These are phyloP conservation scores for Prunus kanzakura DNA, from an alignment of 306 rosid species.

Conservation along the genomic window DNA sequence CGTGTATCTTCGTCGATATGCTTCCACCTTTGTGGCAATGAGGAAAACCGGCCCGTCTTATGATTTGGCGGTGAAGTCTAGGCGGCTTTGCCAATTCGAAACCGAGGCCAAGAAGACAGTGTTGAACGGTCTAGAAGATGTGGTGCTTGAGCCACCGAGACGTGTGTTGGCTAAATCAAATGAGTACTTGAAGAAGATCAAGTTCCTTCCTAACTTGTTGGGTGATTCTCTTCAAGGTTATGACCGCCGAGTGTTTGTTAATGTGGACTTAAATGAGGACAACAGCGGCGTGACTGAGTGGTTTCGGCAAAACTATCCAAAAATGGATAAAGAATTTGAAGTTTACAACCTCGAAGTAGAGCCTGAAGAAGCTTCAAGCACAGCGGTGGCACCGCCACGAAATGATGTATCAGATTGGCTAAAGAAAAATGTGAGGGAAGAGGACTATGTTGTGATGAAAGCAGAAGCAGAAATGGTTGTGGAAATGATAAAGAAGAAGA, in stretches of 20 bases:
- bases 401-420: slow-evolving; percentile 47
- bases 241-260: slow-evolving; percentile 39
- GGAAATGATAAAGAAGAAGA: slow-evolving; percentile 43
- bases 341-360: slow-evolving; percentile 25
- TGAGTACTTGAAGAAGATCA: slow-evolving; percentile 40
- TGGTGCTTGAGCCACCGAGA: slow-evolving; percentile 52
- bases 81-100: slow-evolving; percentile 34
- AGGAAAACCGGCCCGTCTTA: slow-evolving; percentile 27
- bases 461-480: slow-evolving; percentile 60
- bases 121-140: slow-evolving; percentile 45
- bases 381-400: neutral
- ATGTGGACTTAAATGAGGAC: slow-evolving; percentile 41
- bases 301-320: slow-evolving; percentile 54
- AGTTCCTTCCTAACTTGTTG: slow-evolving; percentile 53
- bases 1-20: slow-evolving; percentile 40
- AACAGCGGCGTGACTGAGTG: slow-evolving; percentile 32
- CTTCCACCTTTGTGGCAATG: slow-evolving; percentile 47
- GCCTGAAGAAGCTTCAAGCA: slow-evolving; percentile 14
- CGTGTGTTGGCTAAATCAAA: slow-evolving; percentile 18
- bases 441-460: slow-evolving; percentile 66
- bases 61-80: slow-evolving; percentile 12
- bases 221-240: slow-evolving; percentile 50
- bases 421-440: slow-evolving; percentile 39
- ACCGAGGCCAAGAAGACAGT: slow-evolving; percentile 25
- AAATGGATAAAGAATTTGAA: slow-evolving; percentile 47